Conservation (phyloP, 139 green algal species). For the Auxenochlorella pyrenoidosa region DNA sequence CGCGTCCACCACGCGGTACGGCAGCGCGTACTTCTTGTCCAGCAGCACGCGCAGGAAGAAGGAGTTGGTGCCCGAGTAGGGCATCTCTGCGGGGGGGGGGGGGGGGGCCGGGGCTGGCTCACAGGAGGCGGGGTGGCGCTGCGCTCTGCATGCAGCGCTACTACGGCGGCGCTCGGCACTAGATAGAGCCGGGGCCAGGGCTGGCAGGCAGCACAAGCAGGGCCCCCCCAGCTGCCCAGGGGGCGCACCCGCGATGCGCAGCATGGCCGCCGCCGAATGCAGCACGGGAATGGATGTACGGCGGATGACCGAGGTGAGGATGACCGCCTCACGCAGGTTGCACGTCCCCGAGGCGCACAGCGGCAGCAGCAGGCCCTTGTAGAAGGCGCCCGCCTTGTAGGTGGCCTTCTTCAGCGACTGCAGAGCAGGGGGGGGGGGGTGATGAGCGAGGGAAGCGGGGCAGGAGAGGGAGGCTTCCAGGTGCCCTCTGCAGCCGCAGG, state of each 20-base stretch:
- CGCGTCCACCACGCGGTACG: slow-evolving; percentile 81
- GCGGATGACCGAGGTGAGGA: slow-evolving; percentile 87
- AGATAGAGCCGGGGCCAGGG: no score
- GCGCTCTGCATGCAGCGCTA: no score
- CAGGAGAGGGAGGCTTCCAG: background rate
- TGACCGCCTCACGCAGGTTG: slow-evolving; percentile 95
- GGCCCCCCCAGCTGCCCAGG: no score
- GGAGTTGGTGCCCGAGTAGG: slow-evolving; percentile 93
- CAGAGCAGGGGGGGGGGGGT: background rate
- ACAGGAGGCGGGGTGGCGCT: background rate
- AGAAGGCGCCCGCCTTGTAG: slow-evolving; percentile 98
- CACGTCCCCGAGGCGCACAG: slow-evolving; percentile 85
- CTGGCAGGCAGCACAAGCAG: no score
- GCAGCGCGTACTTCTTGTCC: slow-evolving; percentile 99
- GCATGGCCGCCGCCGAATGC: slow-evolving; percentile 91
- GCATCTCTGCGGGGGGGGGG: slow-evolving; percentile 69
- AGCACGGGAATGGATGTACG: slow-evolving; percentile 91
- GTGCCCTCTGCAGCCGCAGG: no score
- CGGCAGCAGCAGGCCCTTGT: slow-evolving; percentile 95
- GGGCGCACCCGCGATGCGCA: slow-evolving; percentile 85
- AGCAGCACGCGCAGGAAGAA: slow-evolving; percentile 99
- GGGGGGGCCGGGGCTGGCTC: background rate
- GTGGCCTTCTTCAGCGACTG: slow-evolving; percentile 94
- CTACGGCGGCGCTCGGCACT: no score
- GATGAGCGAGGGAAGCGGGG: background rate